Base-by-base conservation (phyloP, 257 asterid genomes). In the Ilex aquifolium region DNA sequence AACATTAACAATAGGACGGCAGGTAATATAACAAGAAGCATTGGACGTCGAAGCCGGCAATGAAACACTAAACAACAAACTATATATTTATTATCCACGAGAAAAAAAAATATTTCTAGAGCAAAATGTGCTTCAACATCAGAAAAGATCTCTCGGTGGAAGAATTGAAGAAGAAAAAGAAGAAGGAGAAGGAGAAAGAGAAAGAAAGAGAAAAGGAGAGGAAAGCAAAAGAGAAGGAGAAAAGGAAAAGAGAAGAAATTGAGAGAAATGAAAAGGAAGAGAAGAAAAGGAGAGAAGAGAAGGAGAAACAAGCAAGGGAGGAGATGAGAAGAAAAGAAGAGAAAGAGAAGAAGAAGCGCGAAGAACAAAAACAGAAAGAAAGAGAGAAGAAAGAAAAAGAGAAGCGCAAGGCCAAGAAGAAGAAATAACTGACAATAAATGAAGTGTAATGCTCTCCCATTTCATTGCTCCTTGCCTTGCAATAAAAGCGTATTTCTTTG, bases 101-200 rank as follows among this genome's bases (percentile, higher is more conserved):
- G 27, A 21, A 21, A 21, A 21, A 21, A 21, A 21, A 21, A 21
- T 21, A 21, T 21, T 21, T 21, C 27, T 21, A 1, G 27, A 21
- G 27, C 27, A 0, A 21, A 21, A 42, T 11, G 10, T 67, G 77
- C 31, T 72, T 72, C 63, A 72, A 16, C 31, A 32, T 72, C 50
- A 67, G 56, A 48, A 62, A 15, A 27, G 62, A 72, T 51, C 56
- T 62, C 11, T 66, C 63, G 6, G 67, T 51, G 39, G 73, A 62
- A n/a, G 73, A 62, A 48, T 11, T 72, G 52, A 62, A 67, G 44
- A 21, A 21, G 27, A 21, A 21, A 21, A 21, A 21, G 31, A 52
- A 30, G 65, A 46, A 62, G n/a, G n/a, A n/a, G n/a, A n/a, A n/a
- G n/a, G n/a, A n/a, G n/a, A n/a, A n/a, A n/a, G n/a, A n/a, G n/a